Base-by-base conservation (phyloP, 257 asterid genomes). In the Solanum gracilifrons region DNA sequence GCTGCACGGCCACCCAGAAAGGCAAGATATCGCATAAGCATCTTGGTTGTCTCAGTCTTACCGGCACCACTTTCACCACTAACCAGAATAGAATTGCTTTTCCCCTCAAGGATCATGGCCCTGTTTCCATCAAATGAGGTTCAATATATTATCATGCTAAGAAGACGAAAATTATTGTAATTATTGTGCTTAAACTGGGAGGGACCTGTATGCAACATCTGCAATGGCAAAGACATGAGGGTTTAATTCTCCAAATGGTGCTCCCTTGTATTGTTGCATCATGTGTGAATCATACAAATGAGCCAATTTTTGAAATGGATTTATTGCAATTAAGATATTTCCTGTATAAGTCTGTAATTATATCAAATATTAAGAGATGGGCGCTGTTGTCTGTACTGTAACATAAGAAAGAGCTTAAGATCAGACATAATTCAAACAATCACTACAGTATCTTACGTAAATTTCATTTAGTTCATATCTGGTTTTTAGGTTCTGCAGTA, bases 51-150 rank as follows among this genome's bases (percentile, higher is more conserved):
- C 95, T 97, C 99, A 25, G 99, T 97, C 93, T 97, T 97, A 87
- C 99, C 99, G 13, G 99, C 99, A 89, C 99, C 99, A 93, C 99
- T 97, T 93, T 97, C 99, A 82, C 98, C 98, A 86, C 99, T 97
- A 77, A 97, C 99, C 87, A 97, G 97, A 89, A 97, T 97, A 88
- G 99, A 97, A 92, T 97, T 97, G 93, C 99, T 94, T 93, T 95
- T 97, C 46, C 92, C 91, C 92, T 95, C 98, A 88, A 92, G 89
- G 89, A 97, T 69, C 99, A 97, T 97, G 71, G 98, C 98, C 97
- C 99, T 96, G 88, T 89, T 90, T 92, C 51, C 89, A 88, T 66
- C 69, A 86, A 85, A 90, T 86, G 87, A 23, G 76, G 86, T 74
- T 71, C 68, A 43, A 18, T 35, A 39, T 39, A 85, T 90, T 39